Percentiles rank a stretch among this genome's conserved stretches.
These are phyloP conservation scores for Stephania yunnanensis DNA, from an alignment of 164 flowering plant species.

Conservation along the genomic window DNA sequence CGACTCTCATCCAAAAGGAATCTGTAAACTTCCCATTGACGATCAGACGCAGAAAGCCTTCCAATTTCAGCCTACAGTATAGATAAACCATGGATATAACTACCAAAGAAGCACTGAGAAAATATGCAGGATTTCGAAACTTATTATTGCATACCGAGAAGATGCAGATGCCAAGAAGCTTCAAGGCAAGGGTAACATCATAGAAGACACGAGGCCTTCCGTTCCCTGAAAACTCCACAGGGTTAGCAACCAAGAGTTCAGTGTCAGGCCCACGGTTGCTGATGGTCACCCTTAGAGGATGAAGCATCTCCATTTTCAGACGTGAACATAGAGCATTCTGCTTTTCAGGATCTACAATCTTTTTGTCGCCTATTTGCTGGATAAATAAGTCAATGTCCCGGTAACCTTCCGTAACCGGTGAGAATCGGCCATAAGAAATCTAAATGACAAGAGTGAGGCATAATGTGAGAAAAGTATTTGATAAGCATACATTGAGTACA, in stretches of 20 bases:
- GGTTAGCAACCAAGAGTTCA: conserved; percentile 82
- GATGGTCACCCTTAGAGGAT: conserved; percentile 58
- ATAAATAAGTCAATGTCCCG: conserved; percentile 70
- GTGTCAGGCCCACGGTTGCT: conserved; percentile 74
- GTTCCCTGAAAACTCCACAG: conserved; percentile 75
- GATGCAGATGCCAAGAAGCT: conserved; percentile 60
- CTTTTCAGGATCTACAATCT: conserved; percentile 65
- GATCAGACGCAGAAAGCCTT: conserved; percentile 53
- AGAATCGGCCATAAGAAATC: conserved; percentile 71
- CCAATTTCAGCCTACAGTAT: conserved; percentile 72
- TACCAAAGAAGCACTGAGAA: neutral
- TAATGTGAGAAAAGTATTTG: neutral
- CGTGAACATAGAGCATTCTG: conserved; percentile 42
- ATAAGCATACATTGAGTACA: neutral
- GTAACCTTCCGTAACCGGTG: conserved; percentile 34
- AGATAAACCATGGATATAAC: neutral
- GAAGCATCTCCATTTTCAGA: conserved; percentile 69
- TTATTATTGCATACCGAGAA: conserved; percentile 58
- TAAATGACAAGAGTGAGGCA: conserved; percentile 12
- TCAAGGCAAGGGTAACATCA: conserved; percentile 69
- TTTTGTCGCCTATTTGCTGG: conserved; percentile 59
- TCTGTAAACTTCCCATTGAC: conserved; percentile 91
- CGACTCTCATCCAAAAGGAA: conserved; percentile 69
- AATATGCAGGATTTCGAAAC: neutral
- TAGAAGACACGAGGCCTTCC: conserved; percentile 86